Base-by-base conservation (phyloP, 331 rosid species). In the Malus hybrid region DNA sequence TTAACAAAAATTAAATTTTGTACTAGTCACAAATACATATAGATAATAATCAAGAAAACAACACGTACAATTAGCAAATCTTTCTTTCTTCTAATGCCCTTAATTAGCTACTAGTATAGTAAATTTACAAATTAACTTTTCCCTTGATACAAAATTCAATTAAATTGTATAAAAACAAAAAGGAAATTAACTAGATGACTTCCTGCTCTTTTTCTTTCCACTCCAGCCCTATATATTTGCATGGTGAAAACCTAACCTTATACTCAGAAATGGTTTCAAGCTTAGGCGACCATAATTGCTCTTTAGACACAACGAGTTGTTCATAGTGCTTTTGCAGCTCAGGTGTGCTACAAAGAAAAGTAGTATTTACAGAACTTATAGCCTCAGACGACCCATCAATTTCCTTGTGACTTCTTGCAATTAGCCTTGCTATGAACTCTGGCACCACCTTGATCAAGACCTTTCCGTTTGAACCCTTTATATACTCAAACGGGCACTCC, bases 251-350 rank as follows among this genome's bases (percentile, higher is more conserved):
- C 89, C 96, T 90, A 85, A 87, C 70, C 82, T 81, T 90, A 67
- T 86, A 72, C 73, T 94, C 97, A 0, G 97, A 87, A 67, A 94
- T 94, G 36, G 97, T 90, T 68, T 92, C 97, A 77, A 94, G 96
- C 77, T 89, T 90, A 8, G 99, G 99, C 15, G 97, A 88, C 99
- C 99, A 94, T 5, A 86, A 67, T 27, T 90, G 97, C 11, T 83
- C 92, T 86, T 87, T 92, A 11, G 93, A 80, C 64, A 76, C 90
- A 33, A 94, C 99, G 36, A 94, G 96, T 71, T 89, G 90, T n/a
- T 90, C 91, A 71, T 92, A 94, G 48, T 90, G 99, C 74, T 92
- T 90, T 73, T 94, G 88, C 85, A 94, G 77, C 83, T 94, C 99
- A 11, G 99, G 97, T n/a, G 99, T 94, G 55, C 95, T 94, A 44